phyloP scores from a whole-genome alignment of 208 protist species.

The Herpetomonas tarakana region DNA sequence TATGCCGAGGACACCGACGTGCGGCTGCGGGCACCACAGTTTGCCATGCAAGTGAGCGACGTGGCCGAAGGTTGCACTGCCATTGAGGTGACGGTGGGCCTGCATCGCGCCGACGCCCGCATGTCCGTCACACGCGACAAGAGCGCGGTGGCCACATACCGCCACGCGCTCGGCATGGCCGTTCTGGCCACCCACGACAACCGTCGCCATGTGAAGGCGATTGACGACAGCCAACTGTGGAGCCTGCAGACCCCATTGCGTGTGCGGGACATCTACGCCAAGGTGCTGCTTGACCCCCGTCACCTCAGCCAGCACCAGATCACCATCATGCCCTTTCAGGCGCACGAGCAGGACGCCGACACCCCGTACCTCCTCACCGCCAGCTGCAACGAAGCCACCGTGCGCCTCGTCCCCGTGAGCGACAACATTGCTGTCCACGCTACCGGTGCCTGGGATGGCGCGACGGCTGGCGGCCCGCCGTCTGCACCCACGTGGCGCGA shows the following conservation, averaged over 20 bases:
- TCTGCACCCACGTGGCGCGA: conserved; percentile 64
- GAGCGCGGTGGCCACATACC: conserved; percentile 42
- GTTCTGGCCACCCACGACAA: conserved; percentile 60
- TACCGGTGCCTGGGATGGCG: conserved; percentile 50
- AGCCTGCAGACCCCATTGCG: conserved; percentile 14
- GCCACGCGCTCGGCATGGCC: conserved; percentile 49
- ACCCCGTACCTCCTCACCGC: conserved; percentile 34
- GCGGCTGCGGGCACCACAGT: conserved; percentile 46
- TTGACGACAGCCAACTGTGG: conserved; percentile 38
- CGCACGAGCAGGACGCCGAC: conserved; percentile 20
- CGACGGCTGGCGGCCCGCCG: conserved; percentile 47
- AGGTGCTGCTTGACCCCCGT: conserved; percentile 8
- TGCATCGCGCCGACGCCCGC: conserved; percentile 76
- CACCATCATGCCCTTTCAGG: conserved; percentile 44
- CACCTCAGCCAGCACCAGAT: conserved; percentile 12
- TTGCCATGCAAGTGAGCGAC: conserved; percentile 35
- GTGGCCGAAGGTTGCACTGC: conserved; percentile 20
- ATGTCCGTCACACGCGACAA: conserved; percentile 51
- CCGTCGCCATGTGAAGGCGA: conserved; percentile 28
- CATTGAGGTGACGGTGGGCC: conserved; percentile 48
- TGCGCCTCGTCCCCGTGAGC: conserved; percentile 27
- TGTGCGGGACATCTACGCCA: conserved; percentile 28
- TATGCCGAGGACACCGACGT: conserved; percentile 12
- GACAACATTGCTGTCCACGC: conserved; percentile 31
- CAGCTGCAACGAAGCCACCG: conserved; percentile 18